Conservation (phyloP, 805 yeast genomes). For the Metschnikowia lachancei region DNA sequence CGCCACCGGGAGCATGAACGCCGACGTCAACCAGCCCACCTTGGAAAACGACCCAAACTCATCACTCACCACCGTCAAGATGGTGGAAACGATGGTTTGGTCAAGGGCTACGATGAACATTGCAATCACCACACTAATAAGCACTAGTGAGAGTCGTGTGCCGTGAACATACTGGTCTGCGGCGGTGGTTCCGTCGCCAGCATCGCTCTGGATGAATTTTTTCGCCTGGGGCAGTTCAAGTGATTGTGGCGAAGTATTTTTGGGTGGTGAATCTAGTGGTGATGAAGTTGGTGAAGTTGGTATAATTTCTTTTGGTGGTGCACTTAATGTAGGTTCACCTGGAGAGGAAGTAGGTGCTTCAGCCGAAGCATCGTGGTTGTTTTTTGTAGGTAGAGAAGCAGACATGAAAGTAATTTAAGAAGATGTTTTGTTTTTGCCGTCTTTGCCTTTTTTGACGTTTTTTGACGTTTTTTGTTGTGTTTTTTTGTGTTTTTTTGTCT, state of each 20-base stretch:
- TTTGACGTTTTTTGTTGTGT: no score
- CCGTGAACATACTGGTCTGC: conserved; percentile 37
- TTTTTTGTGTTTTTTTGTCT: no score
- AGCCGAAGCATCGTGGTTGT: no score
- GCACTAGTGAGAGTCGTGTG: conserved; percentile 23
- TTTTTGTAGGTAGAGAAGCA: no score
- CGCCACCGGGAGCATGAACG: conserved; percentile 54
- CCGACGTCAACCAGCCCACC: conserved; percentile 59
- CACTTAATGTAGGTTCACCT: no score
- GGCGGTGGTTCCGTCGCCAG: conserved; percentile 42
- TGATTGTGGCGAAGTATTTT: neutral
- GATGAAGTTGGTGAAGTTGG: neutral
- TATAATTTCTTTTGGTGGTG: no score
- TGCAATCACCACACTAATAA: conserved; percentile 29
- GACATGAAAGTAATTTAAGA: no score
- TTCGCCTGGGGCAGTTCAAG: neutral
- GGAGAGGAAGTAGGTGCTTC: no score
- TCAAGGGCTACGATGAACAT: conserved; percentile 50
- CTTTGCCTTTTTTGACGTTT: no score
- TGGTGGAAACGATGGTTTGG: conserved; percentile 56
- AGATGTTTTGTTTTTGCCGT: no score
- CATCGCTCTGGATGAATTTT: conserved; percentile 30
- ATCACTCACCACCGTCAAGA: conserved; percentile 48
- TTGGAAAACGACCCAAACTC: conserved; percentile 49
- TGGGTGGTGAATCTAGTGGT: no score